Conservation (phyloP, 345 rosid species). For the Acer yangbiense region DNA sequence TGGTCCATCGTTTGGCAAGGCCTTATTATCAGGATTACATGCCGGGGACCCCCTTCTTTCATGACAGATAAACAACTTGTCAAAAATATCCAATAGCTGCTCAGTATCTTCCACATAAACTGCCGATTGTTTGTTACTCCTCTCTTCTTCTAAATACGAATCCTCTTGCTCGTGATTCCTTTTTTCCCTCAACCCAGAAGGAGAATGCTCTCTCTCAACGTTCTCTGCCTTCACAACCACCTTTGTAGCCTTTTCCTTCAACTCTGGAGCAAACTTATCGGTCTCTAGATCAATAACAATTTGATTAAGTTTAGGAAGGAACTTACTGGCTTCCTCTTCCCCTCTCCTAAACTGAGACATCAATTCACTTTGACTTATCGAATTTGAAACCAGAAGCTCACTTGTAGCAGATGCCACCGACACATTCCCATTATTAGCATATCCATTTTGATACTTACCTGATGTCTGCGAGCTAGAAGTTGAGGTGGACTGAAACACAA, state of each 20-base stretch:
- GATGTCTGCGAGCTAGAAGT: conserved; percentile 25
- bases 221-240: conserved; percentile 25
- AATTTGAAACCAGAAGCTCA: conserved; percentile 28
- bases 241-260: conserved; percentile 18
- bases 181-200: conserved; percentile 32
- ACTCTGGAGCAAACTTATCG: conserved; percentile 7
- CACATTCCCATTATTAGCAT: conserved; percentile 32
- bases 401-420: conserved; percentile 9
- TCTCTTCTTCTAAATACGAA: conserved; percentile 43
- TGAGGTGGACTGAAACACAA: conserved; percentile 55
- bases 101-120: conserved; percentile 39
- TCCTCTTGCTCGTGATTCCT: conserved; percentile 46
- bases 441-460: conserved; percentile 13
- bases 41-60: not conserved
- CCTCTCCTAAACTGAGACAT: conserved; percentile 68
- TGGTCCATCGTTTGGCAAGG: conserved; percentile 18
- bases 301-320: conserved; percentile 56
- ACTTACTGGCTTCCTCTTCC: conserved; percentile 74
- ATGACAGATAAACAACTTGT: conserved; percentile 41
- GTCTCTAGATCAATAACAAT: conserved; percentile 48
- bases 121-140: conserved; percentile 50
- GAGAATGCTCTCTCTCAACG: conserved; percentile 19
- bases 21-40: conserved; percentile 25
- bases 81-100: conserved; percentile 47
- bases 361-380: conserved; percentile 39